phyloP scores from a whole-genome alignment of 345 rosid genomes.

The Camelina sativa region DNA sequence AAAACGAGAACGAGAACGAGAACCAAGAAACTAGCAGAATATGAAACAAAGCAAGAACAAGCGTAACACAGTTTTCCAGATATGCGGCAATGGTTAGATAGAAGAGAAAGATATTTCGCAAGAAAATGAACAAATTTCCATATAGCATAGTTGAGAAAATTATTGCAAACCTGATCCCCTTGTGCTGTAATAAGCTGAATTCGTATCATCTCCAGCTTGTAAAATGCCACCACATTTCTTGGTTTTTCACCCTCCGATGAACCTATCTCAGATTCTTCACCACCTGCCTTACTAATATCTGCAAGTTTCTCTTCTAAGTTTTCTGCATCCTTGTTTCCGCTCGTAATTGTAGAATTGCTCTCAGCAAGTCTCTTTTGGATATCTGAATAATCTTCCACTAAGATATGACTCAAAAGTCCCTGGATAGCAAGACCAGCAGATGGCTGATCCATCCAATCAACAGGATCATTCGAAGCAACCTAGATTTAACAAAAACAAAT shows the following conservation, averaged over 20 bases:
- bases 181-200: constrained; percentile 79
- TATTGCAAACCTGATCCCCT: constrained; percentile 68
- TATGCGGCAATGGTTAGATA: neutral
- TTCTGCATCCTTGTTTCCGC: constrained; percentile 45
- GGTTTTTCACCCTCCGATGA: constrained; percentile 46
- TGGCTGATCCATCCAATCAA: constrained; percentile 91
- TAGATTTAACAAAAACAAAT: constrained; percentile 39
- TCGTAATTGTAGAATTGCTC: constrained; percentile 38
- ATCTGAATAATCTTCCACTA: constrained; percentile 73
- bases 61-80: neutral
- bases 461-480: constrained; percentile 81
- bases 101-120: neutral
- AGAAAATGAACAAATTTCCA: neutral
- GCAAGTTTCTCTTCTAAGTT: constrained; percentile 47
- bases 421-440: constrained; percentile 86
- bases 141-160: constrained; percentile 10
- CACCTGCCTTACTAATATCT: constrained; percentile 51
- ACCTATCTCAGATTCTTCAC: constrained; percentile 49
- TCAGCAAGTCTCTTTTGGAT: constrained; percentile 65
- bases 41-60: constrained; percentile 6
- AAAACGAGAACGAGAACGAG: no score
- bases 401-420: constrained; percentile 78
- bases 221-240: constrained; percentile 60
- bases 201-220: constrained; percentile 83
- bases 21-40: constrained; percentile 10